Evolutionary conservation across 345 rosid genomes (phyloP), one percentile per base, ranked within the genome.

Genomic region (Hypericum androsaemum): DNA sequence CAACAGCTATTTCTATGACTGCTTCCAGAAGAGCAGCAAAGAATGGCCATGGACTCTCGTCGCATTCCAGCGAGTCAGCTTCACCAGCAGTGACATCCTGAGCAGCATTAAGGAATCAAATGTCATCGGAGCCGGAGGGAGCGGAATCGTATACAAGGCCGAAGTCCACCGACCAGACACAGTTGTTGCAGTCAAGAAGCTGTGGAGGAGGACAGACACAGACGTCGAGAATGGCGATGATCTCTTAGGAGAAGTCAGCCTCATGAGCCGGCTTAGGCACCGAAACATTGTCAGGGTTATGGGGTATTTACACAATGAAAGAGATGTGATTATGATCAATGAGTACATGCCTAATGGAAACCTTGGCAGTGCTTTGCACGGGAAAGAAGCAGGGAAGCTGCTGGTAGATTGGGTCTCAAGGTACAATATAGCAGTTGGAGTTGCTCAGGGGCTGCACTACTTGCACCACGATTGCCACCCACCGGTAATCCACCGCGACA

Each of bases 31-130:
- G 54, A 77, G 82, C 57, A 49, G 59, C 28, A 73, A 65, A 16
- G 94, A 86, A 62, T 89, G 97, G 97, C 97, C 97, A 7, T 89
- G 97, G 97, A 72, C 87, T 39, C 71, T 89, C 3, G 82, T 85
- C 17, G 87, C 94, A 35, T 86, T 89, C 76, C 97, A 89, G 64
- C 72, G 89, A 53, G 61, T 83, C 10, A 68, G 73, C 48, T 89
- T 89, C 74, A 83, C 87, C 0, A 83, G 85, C 37, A 69, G 59
- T 35, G 97, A 89, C 60, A 78, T 89, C 52, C 70, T 89, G 47
- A 52, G 79, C 41, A 83, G 80, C 70, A 80, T 86, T 57, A 81
- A 78, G 56, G 97, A 89, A 56, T 69, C 92, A 43, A 89, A 89
- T 60, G 67, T 89, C 55, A 69, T 89, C 0, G 94, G 95, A 63